Evolutionary conservation across 2,329 filamentous ascomycete species (phyloP), one percentile per base, ranked within the genome.

Genomic region (Exutisphaerella laricina): DNA sequence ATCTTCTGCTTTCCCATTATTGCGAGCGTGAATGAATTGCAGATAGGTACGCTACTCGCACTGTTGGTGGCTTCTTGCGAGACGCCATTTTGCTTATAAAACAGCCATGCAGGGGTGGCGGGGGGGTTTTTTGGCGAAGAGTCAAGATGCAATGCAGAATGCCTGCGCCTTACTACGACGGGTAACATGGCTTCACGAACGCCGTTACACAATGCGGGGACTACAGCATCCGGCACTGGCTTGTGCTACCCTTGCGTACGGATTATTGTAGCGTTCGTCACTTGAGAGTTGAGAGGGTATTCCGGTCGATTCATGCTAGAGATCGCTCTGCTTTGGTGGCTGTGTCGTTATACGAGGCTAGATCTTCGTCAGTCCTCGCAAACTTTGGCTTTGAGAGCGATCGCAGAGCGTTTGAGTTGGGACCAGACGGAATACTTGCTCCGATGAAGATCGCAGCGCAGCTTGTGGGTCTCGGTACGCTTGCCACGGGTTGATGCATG

Each of bases 401-500:
- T n/a, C n/a, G n/a, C n/a, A n/a, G n/a, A 26, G 23, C 23, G 23
- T 6, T 7, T 7, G 6, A 26, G 6, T 7, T 26, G 23, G 6
- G 6, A 12, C 23, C 23, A 26, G 23, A 26, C 23, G 23, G 6
- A 6, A 7, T 26, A 26, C 23, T 6, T 26, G 23, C 23, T 12
- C 9, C 10, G 33, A 23, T 5, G 29, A 16, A n/a, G 2, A 35
- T 22, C 23, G 20, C 20, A 35, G 21, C 9, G 17, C 21, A 26
- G 23, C 23, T 26, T 6, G 23, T 6, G 23, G 23, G 7, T 14
- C 10, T 35, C 33, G 33, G 33, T 35, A 23, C 17, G 20, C 12
- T 35, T 23, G 33, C 33, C 33, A 34, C 31, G 31, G 31, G 18
- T 23, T 35, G 17, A 3, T 22, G 33, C 33, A 9, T 35, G 16